A percentile compares a stretch with the other conserved stretches of the same genome.
Conservation (phyloP, 176 grass and related monocot genomes). For the Zizania latifolia region DNA sequence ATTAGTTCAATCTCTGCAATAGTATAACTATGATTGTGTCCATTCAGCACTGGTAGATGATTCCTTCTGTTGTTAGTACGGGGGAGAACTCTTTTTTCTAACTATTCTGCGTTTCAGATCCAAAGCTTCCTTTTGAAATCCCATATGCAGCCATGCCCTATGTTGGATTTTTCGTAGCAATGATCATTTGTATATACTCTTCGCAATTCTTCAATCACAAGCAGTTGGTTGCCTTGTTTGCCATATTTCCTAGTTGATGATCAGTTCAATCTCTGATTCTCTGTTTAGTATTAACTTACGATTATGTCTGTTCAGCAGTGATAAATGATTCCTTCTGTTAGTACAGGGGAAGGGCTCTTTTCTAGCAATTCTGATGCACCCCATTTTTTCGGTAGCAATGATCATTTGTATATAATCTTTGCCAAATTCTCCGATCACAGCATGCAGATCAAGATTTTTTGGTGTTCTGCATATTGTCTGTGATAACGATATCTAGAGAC, state of each 20-base stretch:
- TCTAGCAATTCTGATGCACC: background rate
- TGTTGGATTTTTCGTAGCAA: background rate
- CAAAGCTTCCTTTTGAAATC: background rate
- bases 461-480: conserved; percentile 3
- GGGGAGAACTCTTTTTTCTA: background rate
- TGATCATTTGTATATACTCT: background rate
- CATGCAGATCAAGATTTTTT: conserved; percentile 11
- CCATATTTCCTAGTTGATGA: background rate
- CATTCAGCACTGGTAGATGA: background rate
- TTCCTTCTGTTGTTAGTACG: background rate
- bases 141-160: background rate
- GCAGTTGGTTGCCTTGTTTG: conserved; percentile 9
- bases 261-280: conserved; percentile 15
- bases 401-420: background rate
- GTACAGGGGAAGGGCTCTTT: background rate
- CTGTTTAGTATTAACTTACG: background rate
- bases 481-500: background rate
- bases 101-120: background rate
- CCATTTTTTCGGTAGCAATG: background rate
- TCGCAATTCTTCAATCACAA: conserved; percentile 15
- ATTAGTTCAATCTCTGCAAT: conserved; percentile 15
- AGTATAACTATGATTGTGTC: background rate
- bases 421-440: conserved; percentile 5
- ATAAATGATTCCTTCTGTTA: background rate
- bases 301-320: background rate